Evolutionary conservation across 169 alveolate species (phyloP), one percentile per base, ranked within the genome.

Genomic region (Besnoitia besnoiti): DNA sequence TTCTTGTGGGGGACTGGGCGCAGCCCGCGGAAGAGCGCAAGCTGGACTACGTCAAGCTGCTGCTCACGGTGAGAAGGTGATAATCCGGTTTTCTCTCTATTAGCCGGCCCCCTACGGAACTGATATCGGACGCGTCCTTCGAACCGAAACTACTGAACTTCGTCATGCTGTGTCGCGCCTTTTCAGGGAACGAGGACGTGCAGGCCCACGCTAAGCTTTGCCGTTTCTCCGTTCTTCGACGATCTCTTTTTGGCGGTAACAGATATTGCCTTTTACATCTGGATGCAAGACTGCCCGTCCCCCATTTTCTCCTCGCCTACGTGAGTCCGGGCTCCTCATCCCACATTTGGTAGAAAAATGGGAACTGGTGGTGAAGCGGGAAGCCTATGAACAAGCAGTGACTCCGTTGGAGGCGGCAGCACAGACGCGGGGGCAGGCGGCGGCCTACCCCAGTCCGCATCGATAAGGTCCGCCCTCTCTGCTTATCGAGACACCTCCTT

Each of bases 291-390:
- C 37, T 55, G 85, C 44, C 61, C 93, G 27, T 76, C 82, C 0
- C 93, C 93, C 39, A 59, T 90, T 30, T 90, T 76, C 46, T 79
- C 93, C 82, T 90, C 93, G 30, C 93, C 93, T 37, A 90, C 90
- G 93, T 90, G 67, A 39, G 93, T 55, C 67, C n/a, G 33, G 12
- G 67, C 30, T 1, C 67, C 12, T 19, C 67, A 55, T n/a, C n/a
- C n/a, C n/a, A 49, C 55, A 49, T 14, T 14, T 8, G 55, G 24
- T 49, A 49, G 55, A 49, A 14, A 5, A 49, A 14, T 49, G 55
- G 55, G 55, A 49, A 5, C 5, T 8, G 55, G 14, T 14, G 55
- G 55, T 14, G 14, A 49, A 49, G 55, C n/a, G n/a, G n/a, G n/a
- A n/a, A n/a, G n/a, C n/a, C n/a, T n/a, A n/a, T n/a, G n/a, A n/a